Evolutionary conservation across 306 rosid genomes (phyloP), one percentile per base, ranked within the genome.

Genomic region (Morella rubra): DNA sequence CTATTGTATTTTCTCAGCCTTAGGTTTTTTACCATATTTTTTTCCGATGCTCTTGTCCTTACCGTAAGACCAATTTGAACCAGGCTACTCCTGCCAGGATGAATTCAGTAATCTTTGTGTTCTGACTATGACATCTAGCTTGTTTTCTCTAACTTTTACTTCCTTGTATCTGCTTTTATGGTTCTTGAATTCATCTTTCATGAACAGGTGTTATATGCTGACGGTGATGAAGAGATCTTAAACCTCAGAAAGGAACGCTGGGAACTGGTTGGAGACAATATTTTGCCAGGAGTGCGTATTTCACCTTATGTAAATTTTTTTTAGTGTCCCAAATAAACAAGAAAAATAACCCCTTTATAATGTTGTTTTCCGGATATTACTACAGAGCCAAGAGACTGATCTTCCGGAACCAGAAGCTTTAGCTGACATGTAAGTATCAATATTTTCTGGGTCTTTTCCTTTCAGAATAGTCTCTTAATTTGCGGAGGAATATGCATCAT

Each of bases 201-300:
- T 76, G 14, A 54, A 75, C 53, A 91, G 98, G 82, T 91, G 77
- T 53, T 71, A 61, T 93, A 93, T 52, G 73, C 8, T 45, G 98
- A 91, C 45, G 97, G 93, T 1, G 91, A 88, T 41, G 77, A 59
- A 46, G 97, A 93, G 85, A 61, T 51, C 11, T 71, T 93, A 73
- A 84, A 88, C 86, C 90, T 93, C 45, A 76, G 77, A 79, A 86
- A 56, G 81, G 83, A 93, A 80, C 82, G 82, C 12, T 91, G 92
- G 89, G 77, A 82, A 71, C 60, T 75, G 75, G 56, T 85, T 53
- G 72, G 51, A n/a, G 82, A 42, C 62, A 80, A 74, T 66, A 80
- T 51, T 79, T 75, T 74, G 18, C 75, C 22, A 18, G 77, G 75
- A 73, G 96, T 93, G 76, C 18, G 90, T 81, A 20, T 66, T 75